Conservation (phyloP, 177 flowering plant species). For the Vitis hybrid region DNA sequence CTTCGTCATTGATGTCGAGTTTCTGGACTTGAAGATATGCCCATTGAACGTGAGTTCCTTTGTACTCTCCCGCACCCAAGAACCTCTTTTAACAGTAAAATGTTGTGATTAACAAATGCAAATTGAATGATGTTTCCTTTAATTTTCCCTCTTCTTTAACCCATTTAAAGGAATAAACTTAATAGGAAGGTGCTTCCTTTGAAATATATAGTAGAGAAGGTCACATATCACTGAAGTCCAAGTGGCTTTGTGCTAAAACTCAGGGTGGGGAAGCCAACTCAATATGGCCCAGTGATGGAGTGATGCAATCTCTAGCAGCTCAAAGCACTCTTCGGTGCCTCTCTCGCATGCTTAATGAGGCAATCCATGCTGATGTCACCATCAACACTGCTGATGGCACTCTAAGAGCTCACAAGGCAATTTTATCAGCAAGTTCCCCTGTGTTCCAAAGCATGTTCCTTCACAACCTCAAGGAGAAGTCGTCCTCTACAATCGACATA, state of each 20-base stretch:
- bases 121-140: no score
- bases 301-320: slow-evolving; percentile 42
- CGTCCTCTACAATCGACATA: slow-evolving; percentile 67
- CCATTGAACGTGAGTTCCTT: slow-evolving; percentile 52
- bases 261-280: slow-evolving; percentile 72
- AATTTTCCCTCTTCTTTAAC: no score
- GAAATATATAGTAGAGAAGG: background rate
- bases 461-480: slow-evolving; percentile 76
- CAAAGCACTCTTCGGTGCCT: slow-evolving; percentile 62
- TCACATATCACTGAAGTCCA: no score
- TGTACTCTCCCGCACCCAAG: background rate
- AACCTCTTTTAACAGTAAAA: no score
- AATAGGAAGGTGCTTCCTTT: background rate
- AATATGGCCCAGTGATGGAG: slow-evolving; percentile 69
- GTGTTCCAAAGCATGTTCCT: slow-evolving; percentile 82
- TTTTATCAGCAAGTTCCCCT: slow-evolving; percentile 77
- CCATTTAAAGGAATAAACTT: no score
- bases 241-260: background rate
- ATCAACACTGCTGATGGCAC: slow-evolving; percentile 67
- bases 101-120: no score
- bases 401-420: slow-evolving; percentile 73
- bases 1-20: slow-evolving; percentile 83
- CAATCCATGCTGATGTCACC: slow-evolving; percentile 75
- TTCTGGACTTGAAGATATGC: slow-evolving; percentile 74
- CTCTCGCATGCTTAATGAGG: slow-evolving; percentile 79